A percentile compares a stretch with the other conserved stretches of the same genome.
Conservation (phyloP, 495 filamentous ascomycete species). For the Tetracladium setigerum region DNA sequence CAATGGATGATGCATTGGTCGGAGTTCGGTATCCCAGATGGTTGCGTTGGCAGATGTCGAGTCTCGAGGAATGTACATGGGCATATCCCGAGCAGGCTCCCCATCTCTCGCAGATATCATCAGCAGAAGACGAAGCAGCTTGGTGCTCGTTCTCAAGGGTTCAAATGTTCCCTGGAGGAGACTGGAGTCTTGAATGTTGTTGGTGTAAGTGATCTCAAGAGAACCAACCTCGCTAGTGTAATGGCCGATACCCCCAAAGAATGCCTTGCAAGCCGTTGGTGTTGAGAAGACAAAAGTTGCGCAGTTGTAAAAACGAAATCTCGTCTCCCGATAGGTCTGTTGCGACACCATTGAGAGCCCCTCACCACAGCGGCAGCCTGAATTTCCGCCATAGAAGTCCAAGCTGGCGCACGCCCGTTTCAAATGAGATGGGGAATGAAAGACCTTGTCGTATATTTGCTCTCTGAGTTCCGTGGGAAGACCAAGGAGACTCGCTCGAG, state of each 20-base stretch:
- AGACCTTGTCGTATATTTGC: constrained; percentile 6
- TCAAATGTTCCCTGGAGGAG: too few relatives aligned
- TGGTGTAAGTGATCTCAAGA: neutral
- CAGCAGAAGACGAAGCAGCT: too few relatives aligned
- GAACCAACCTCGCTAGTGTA: neutral
- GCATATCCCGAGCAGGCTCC: too few relatives aligned
- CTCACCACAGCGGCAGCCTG: constrained; percentile 7
- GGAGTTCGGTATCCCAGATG: neutral
- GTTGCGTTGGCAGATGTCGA: neutral
- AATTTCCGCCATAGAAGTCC: neutral
- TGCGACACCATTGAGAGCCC: constrained; percentile 2
- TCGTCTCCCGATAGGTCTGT: constrained; percentile 4
- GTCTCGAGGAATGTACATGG: neutral
- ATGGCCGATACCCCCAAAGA: neutral
- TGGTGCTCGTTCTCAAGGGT: too few relatives aligned
- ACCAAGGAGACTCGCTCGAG: neutral
- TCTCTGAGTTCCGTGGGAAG: constrained; percentile 11
- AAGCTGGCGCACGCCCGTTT: neutral
- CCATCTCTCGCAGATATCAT: too few relatives aligned
- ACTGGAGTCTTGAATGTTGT: neutral
- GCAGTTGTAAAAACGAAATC: constrained; percentile 1
- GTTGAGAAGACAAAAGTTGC: neutral
- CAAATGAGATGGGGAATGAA: neutral
- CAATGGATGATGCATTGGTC: constrained; percentile 1
- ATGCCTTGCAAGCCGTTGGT: neutral